These are phyloP conservation scores for Aspergillus unguis DNA, from an alignment of 2,329 filamentous ascomycete genomes.

Conservation along the genomic window DNA sequence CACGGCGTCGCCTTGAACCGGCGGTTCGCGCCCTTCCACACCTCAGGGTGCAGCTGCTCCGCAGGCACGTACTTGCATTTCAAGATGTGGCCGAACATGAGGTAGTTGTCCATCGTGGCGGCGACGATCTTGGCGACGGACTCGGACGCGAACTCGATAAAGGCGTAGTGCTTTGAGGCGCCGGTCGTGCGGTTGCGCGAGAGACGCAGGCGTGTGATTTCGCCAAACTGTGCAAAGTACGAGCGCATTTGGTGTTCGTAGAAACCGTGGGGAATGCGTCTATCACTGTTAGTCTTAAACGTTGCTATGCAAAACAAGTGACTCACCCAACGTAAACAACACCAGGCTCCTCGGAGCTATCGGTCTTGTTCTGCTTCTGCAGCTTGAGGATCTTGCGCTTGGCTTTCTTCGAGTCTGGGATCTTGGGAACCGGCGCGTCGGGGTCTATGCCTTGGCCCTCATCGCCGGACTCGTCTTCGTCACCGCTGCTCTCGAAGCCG, in stretches of 20 bases:
- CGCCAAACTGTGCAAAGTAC: slow-evolving; percentile 92
- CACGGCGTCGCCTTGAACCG: slow-evolving; percentile 86
- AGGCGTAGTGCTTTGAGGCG: slow-evolving; percentile 88
- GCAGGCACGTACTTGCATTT: slow-evolving; percentile 77
- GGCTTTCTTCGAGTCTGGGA: slow-evolving; percentile 45
- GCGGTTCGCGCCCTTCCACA: slow-evolving; percentile 88
- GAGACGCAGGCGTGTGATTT: slow-evolving; percentile 72
- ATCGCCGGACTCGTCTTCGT: slow-evolving; percentile 49
- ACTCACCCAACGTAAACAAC: slow-evolving; percentile 77
- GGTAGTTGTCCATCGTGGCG: slow-evolving; percentile 96
- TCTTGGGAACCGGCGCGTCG: slow-evolving; percentile 41
- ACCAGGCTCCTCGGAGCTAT: slow-evolving; percentile 55
- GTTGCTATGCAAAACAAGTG: background rate
- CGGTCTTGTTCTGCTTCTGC: slow-evolving; percentile 43
- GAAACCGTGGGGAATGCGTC: slow-evolving; percentile 88
- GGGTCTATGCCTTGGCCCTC: slow-evolving; percentile 42
- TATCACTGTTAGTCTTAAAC: slow-evolving; percentile 27
- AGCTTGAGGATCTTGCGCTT: slow-evolving; percentile 52
- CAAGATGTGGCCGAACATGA: slow-evolving; percentile 89
- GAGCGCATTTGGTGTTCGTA: slow-evolving; percentile 93
- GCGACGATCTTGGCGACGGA: slow-evolving; percentile 88
- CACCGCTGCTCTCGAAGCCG: slow-evolving; percentile 55
- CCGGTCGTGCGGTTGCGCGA: slow-evolving; percentile 92
- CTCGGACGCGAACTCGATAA: slow-evolving; percentile 76
- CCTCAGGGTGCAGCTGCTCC: slow-evolving; percentile 71